phyloP scores from a whole-genome alignment of 768 basidiomycete species.

The Tylopilus felleus region DNA sequence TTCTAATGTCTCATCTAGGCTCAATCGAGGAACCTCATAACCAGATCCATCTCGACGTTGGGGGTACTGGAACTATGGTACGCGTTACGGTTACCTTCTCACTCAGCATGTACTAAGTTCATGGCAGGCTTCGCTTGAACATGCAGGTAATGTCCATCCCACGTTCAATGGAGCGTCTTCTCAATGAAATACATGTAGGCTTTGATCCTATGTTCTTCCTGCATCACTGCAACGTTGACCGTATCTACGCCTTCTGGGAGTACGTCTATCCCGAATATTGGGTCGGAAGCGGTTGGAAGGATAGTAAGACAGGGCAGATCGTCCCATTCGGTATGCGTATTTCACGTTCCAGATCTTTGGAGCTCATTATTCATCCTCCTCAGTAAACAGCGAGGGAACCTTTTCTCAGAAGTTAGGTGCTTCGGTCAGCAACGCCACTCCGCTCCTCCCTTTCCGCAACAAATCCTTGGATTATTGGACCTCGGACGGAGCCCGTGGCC shows the following conservation, averaged over 20 bases:
- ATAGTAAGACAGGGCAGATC: background rate
- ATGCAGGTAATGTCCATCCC: slow-evolving; percentile 7
- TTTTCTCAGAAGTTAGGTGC: background rate
- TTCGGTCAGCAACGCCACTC: background rate
- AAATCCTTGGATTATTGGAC: slow-evolving; percentile 4
- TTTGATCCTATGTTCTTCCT: slow-evolving; percentile 18
- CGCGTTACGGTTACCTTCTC: background rate
- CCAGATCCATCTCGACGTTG: slow-evolving; percentile 15
- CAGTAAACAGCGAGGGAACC: background rate
- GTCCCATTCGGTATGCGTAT: slow-evolving; percentile 7
- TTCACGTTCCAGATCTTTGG: background rate
- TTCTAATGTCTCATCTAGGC: slow-evolving; percentile 3
- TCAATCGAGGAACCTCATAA: slow-evolving; percentile 22
- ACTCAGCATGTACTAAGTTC: background rate
- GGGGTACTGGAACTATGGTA: slow-evolving; percentile 20
- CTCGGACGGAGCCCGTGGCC: slow-evolving; percentile 3
- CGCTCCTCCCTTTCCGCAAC: slow-evolving; percentile 14
- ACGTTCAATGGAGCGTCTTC: background rate
- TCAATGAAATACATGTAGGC: background rate
- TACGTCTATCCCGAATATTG: slow-evolving; percentile 17
- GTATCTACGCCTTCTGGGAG: slow-evolving; percentile 19
- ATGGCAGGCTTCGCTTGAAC: slow-evolving; percentile 10
- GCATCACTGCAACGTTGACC: slow-evolving; percentile 18
- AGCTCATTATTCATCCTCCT: background rate
- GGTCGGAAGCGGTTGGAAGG: slow-evolving; percentile 13